Percentiles rank a stretch among this genome's conserved stretches.
These are phyloP conservation scores for Caloboletus firmus DNA, from an alignment of 1,284 basidiomycete genomes.

Conservation along the genomic window DNA sequence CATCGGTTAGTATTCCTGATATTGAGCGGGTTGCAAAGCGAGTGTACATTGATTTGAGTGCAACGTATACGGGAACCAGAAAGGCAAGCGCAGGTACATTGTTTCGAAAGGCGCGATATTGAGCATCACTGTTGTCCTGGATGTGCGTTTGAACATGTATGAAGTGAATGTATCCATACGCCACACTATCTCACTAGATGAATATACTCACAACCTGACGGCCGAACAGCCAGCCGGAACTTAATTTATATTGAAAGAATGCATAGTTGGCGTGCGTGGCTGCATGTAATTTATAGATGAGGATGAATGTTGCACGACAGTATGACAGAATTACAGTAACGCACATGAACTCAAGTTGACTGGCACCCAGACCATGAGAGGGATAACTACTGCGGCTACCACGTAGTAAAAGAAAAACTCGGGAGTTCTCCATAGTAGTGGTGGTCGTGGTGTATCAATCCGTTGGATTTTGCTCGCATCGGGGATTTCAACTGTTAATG, in stretches of 20 bases:
- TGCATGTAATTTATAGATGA: conserved; percentile 31
- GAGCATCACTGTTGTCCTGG: conserved; percentile 84
- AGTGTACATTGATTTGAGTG: conserved; percentile 48
- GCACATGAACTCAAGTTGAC: conserved; percentile 74
- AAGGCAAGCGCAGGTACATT: conserved; percentile 64
- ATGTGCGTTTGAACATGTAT: background rate
- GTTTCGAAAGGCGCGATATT: conserved; percentile 81
- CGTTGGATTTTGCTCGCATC: conserved; percentile 34
- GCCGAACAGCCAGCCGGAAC: conserved; percentile 67
- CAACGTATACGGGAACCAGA: conserved; percentile 50
- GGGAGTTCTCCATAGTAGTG: conserved; percentile 71
- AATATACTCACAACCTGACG: conserved; percentile 57
- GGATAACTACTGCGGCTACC: conserved; percentile 63
- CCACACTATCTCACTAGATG: background rate
- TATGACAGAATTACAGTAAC: conserved; percentile 37
- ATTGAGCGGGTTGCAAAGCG: conserved; percentile 27
- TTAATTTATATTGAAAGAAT: conserved; percentile 60
- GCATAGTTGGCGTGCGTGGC: conserved; percentile 76
- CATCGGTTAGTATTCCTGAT: conserved; percentile 28
- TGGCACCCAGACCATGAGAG: conserved; percentile 81
- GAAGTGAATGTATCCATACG: background rate
- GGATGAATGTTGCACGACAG: background rate
- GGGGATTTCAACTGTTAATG: conserved; percentile 52
- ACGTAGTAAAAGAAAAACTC: conserved; percentile 85
- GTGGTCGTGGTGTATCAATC: conserved; percentile 30